A percentile compares a stretch with the other conserved stretches of the same genome.
phyloP scores from a whole-genome alignment of 2,329 filamentous ascomycete genomes.

The Diaporthe destruens region DNA sequence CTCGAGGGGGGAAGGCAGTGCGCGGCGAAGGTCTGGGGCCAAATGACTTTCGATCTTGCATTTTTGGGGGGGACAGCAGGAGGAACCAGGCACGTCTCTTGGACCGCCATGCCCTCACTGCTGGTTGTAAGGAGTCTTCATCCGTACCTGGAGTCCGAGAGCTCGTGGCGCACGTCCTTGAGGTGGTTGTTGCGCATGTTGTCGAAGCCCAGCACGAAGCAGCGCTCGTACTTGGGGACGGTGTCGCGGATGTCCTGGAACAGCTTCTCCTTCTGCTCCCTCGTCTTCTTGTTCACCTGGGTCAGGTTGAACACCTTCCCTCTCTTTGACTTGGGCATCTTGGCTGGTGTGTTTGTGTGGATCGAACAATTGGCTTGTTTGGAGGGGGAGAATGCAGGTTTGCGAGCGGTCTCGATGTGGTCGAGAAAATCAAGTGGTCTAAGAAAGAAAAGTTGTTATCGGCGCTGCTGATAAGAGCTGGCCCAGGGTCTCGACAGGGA shows the following conservation, averaged over 20 bases:
- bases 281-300: slow-evolving; percentile 91
- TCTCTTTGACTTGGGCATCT: slow-evolving; percentile 97
- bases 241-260: slow-evolving; percentile 90
- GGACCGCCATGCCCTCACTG: neutral
- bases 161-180: slow-evolving; percentile 88
- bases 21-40: slow-evolving; percentile 29
- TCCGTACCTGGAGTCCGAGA: slow-evolving; percentile 83
- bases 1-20: neutral
- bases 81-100: neutral
- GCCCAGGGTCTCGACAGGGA: slow-evolving; percentile 11
- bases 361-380: neutral
- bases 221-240: slow-evolving; percentile 86
- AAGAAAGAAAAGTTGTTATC: slow-evolving; percentile 30
- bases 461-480: neutral
- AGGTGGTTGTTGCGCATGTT: slow-evolving; percentile 99
- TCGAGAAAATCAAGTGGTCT: slow-evolving; percentile 28
- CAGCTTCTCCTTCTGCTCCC: slow-evolving; percentile 90
- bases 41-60: neutral
- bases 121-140: neutral
- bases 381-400: neutral
- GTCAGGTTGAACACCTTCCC: slow-evolving; percentile 90
- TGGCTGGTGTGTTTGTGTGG: slow-evolving; percentile 46
- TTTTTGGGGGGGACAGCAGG: neutral
- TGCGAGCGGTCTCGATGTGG: neutral
- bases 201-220: slow-evolving; percentile 93